Evolutionary conservation across 2,329 filamentous ascomycete genomes (phyloP).

Genomic region (Scytalidium lignicola): DNA sequence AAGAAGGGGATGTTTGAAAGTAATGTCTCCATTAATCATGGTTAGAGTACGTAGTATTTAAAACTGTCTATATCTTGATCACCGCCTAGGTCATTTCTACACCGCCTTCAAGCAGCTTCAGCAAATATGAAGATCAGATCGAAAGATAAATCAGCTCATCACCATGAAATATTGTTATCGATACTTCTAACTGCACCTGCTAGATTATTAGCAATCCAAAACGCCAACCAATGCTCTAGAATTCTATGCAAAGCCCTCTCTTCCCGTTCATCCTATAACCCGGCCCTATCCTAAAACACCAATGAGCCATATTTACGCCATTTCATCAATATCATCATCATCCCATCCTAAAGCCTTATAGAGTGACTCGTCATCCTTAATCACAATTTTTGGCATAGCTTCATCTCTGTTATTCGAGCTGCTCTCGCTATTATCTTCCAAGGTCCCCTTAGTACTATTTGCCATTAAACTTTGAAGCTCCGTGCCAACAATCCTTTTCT

Average conservation of each 20-base stretch:
- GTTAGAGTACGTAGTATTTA: no score
- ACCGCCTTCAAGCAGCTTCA: not conserved
- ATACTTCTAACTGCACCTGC: not conserved
- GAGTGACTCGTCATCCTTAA: slow-evolving; percentile 22
- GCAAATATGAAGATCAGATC: not conserved
- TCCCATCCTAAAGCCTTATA: slow-evolving; percentile 33
- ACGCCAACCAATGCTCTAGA: not conserved
- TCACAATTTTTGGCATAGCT: not conserved
- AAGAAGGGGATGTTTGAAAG: no score
- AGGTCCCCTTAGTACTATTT: not conserved
- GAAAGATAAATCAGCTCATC: not conserved
- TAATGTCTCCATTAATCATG: no score
- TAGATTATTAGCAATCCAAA: not conserved
- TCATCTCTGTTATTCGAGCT: slow-evolving; percentile 7
- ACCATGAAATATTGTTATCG: not conserved
- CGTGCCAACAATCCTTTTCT: slow-evolving; percentile 8
- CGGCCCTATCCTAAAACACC: not conserved
- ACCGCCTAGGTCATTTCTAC: no score
- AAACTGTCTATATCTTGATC: no score
- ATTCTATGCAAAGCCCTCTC: not conserved
- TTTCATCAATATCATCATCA: slow-evolving; percentile 25
- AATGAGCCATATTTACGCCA: slow-evolving; percentile 12
- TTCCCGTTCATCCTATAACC: not conserved
- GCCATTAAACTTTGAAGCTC: not conserved
- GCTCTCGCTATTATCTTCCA: slow-evolving; percentile 4